A percentile compares a stretch with the other conserved stretches of the same genome.
Evolutionary conservation across 2,329 filamentous ascomycete species (phyloP).

Genomic region (Cladobotryum mycophilum): DNA sequence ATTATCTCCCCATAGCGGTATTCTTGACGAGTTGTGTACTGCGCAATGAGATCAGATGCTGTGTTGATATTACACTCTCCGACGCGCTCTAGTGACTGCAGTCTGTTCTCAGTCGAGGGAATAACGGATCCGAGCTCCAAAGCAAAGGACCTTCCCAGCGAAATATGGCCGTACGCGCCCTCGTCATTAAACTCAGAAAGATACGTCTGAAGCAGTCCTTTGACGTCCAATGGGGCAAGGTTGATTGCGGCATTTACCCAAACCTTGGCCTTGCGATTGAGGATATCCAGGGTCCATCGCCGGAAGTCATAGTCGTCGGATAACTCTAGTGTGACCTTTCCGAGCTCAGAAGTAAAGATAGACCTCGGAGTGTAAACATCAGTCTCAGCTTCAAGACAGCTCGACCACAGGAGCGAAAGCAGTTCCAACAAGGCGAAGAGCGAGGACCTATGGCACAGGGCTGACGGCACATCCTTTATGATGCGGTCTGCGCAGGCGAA

Average conservation of each 20-base stretch:
- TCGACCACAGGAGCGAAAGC: slow-evolving; percentile 88
- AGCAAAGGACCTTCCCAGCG: slow-evolving; percentile 88
- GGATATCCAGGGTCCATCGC: slow-evolving; percentile 67
- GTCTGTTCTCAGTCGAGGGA: slow-evolving; percentile 76
- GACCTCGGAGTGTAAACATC: slow-evolving; percentile 88
- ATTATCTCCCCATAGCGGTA: slow-evolving; percentile 81
- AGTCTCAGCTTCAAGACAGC: slow-evolving; percentile 88
- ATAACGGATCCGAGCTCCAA: slow-evolving; percentile 86
- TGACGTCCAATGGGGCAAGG: slow-evolving; percentile 85
- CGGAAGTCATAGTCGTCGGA: slow-evolving; percentile 88
- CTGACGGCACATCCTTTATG: slow-evolving; percentile 76
- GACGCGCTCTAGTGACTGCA: slow-evolving; percentile 73
- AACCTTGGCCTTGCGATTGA: slow-evolving; percentile 67
- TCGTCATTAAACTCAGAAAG: slow-evolving; percentile 92
- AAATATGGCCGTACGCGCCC: slow-evolving; percentile 83
- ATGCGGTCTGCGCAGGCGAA: slow-evolving; percentile 79
- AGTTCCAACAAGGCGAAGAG: slow-evolving; percentile 90
- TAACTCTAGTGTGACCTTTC: slow-evolving; percentile 77
- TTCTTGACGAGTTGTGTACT: slow-evolving; percentile 94
- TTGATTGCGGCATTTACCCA: slow-evolving; percentile 81
- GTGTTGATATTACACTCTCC: slow-evolving; percentile 76
- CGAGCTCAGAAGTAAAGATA: slow-evolving; percentile 69
- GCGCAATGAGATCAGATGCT: slow-evolving; percentile 90
- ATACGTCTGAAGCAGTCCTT: slow-evolving; percentile 92
- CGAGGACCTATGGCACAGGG: slow-evolving; percentile 81